These are phyloP conservation scores for Cercospora sp. DNA, from an alignment of 2,329 filamentous ascomycete species.

Conservation along the genomic window DNA sequence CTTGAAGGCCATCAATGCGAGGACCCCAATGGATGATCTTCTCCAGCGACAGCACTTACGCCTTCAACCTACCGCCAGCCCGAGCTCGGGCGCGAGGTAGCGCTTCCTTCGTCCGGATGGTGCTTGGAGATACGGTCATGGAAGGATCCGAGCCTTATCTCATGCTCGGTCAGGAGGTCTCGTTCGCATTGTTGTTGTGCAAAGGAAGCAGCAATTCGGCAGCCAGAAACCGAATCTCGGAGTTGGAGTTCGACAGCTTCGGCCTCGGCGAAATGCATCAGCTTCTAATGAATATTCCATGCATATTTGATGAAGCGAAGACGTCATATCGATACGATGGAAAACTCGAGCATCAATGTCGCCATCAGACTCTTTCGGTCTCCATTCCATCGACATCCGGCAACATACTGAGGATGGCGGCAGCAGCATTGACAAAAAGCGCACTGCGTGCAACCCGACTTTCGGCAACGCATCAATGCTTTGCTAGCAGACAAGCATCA, in stretches of 20 bases:
- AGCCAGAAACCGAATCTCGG: not conserved
- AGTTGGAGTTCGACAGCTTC: not conserved
- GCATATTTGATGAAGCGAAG: not conserved
- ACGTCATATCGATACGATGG: not conserved
- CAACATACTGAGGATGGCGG: conserved; percentile 11
- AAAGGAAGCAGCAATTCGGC: not conserved
- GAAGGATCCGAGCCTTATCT: too few species aligned
- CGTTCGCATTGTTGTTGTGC: too few species aligned
- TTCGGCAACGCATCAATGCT: conserved; percentile 22
- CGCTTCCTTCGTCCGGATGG: too few species aligned
- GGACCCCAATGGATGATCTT: too few species aligned
- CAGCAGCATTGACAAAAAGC: conserved; percentile 25
- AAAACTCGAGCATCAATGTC: not conserved
- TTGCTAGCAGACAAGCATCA: conserved; percentile 30
- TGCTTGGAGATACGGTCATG: too few species aligned
- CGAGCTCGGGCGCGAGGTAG: too few species aligned
- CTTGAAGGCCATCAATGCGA: too few species aligned
- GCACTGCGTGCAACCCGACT: conserved; percentile 27
- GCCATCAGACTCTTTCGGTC: not conserved
- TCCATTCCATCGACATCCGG: not conserved
- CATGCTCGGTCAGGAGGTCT: too few species aligned
- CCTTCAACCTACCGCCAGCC: too few species aligned
- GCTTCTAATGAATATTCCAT: not conserved
- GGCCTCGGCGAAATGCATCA: not conserved
- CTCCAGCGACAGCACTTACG: too few species aligned